These are phyloP conservation scores for Saksenaea vasiformis DNA, from an alignment of 371 early-diverging fungal genomes.

Conservation along the genomic window DNA sequence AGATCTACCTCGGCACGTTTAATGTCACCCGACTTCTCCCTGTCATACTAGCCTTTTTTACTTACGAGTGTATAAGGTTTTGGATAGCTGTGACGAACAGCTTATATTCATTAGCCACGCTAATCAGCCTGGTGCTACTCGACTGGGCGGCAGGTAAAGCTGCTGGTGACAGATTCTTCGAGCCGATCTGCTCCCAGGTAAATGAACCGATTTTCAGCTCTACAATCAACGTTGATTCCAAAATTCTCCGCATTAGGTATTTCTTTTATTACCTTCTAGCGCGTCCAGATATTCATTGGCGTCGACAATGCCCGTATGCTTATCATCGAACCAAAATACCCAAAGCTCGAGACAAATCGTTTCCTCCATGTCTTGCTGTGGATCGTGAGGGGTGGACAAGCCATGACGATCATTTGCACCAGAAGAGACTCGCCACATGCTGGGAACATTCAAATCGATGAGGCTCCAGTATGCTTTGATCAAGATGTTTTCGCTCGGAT, in stretches of 20 bases:
- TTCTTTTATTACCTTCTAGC: constrained; percentile 35
- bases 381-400: neutral
- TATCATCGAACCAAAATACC: constrained; percentile 57
- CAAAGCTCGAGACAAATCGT: constrained; percentile 33
- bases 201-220: constrained; percentile 45
- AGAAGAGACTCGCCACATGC: constrained; percentile 29
- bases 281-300: constrained; percentile 26
- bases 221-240: constrained; percentile 7
- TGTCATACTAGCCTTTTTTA: neutral
- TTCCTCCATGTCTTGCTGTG: constrained; percentile 12
- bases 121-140: constrained; percentile 24
- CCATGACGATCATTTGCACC: constrained; percentile 8
- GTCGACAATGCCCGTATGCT: constrained; percentile 46
- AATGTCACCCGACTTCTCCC: neutral
- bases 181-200: constrained; percentile 44
- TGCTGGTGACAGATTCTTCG: constrained; percentile 34
- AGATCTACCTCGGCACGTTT: constrained; percentile 15
- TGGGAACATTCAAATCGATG: constrained; percentile 31
- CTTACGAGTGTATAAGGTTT: constrained; percentile 43
- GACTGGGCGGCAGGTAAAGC: constrained; percentile 36
- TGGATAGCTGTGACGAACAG: constrained; percentile 38
- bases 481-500: constrained; percentile 15
- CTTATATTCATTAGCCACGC: constrained; percentile 41
- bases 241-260: neutral
- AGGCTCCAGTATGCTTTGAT: constrained; percentile 36